Base-by-base conservation (phyloP, 2,329 filamentous ascomycete genomes). In the Nigrospora oryzae region DNA sequence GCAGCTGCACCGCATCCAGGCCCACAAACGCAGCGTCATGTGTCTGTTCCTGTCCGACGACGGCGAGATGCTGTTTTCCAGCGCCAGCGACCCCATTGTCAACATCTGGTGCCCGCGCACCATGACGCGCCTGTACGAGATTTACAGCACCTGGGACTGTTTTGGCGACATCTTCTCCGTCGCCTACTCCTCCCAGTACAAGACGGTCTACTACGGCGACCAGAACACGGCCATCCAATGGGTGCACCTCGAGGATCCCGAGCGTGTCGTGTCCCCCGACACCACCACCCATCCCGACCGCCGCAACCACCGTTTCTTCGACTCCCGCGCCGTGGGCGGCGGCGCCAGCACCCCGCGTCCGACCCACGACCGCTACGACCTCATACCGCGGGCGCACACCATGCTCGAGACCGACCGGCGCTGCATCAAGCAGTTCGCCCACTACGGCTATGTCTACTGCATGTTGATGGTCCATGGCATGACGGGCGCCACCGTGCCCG, bases 191-290 rank as follows among this genome's bases (percentile, higher is more conserved):
- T 69, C 81, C 7, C 76, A 81, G 53, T 74, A 88, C 56, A 79
- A 91, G 53, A 95, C 86, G 0, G 76, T 95, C 4, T 97, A 95
- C 62, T 78, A 95, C 37, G 93, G 93, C 46, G 88, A 89, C 1
- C 93, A 97, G 61, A 96, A 97, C 59, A 93, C 89, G 8, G 89
- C 85, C 35, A 93, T 96, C 43, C 90, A 95, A 73, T 98, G 93
- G 93, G 86, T 89, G 55, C 77, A 83, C 51, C 68, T 95, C 45
- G 79, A 79, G 54, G 78, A 87, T 50, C 75, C 79, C 19, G 70
- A 74, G 30, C 66, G 74, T 17, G 69, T 75, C 53, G 84, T 77
- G 15, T 67, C 71, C 4, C 80, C 77, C 42, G 79, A 79, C 47
- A 81, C 80, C 10, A 73, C 78, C 11, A 79, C 79, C 36, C 89